Evolutionary conservation across 345 rosid genomes (phyloP).

Genomic region (Draba incana): DNA sequence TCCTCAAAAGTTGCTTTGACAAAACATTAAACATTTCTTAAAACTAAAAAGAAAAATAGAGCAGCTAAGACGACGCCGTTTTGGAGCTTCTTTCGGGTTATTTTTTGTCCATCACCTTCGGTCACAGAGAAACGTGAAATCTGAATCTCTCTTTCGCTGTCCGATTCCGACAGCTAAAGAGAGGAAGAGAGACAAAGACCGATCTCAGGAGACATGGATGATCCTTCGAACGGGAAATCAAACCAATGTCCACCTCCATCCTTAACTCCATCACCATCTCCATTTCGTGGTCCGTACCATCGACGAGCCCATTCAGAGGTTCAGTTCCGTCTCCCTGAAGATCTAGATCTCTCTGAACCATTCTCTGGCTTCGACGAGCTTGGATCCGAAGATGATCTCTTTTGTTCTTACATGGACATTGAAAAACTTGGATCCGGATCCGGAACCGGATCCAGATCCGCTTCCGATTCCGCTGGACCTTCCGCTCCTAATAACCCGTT

Average conservation of each 20-base stretch:
- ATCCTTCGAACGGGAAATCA: constrained; percentile 41
- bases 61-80: constrained; percentile 3
- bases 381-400: constrained; percentile 83
- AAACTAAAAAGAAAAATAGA: neutral
- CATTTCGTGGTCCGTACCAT: constrained; percentile 59
- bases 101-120: constrained; percentile 8
- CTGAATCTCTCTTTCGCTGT: constrained; percentile 40
- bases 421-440: constrained; percentile 77
- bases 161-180: constrained; percentile 43
- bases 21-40: neutral
- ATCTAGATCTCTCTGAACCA: constrained; percentile 67
- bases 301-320: constrained; percentile 84
- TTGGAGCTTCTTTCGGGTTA: neutral
- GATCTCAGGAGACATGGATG: constrained; percentile 46
- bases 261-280: constrained; percentile 24
- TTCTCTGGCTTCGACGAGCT: constrained; percentile 56
- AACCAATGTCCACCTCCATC: constrained; percentile 28
- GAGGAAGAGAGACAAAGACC: neutral
- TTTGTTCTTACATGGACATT: constrained; percentile 79
- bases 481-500: constrained; percentile 42
- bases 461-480: constrained; percentile 48
- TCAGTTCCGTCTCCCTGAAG: constrained; percentile 77
- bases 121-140: constrained; percentile 37
- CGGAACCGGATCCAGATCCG: constrained; percentile 46
- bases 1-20: neutral